Conservation (phyloP, 148 eudicot genomes). For the Camellia japonica region DNA sequence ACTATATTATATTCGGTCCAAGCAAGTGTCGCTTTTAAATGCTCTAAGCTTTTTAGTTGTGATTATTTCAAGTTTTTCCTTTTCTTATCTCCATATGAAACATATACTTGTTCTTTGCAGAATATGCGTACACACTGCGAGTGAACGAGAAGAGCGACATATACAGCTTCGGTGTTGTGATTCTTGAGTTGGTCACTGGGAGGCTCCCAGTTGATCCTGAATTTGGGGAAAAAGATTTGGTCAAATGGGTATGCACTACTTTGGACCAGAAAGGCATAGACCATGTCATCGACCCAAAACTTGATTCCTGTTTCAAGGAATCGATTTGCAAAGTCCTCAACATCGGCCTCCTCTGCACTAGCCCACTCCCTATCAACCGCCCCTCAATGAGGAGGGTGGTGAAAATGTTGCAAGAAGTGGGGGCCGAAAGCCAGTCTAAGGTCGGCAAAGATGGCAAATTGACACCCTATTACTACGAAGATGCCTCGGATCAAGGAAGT, state of each 20-base stretch:
- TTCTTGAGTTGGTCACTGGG: conserved; percentile 77
- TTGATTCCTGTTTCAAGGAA: conserved; percentile 74
- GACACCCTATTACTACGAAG: conserved; percentile 87
- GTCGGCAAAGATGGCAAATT: conserved; percentile 61
- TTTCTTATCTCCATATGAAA: not conserved
- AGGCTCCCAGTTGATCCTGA: conserved; percentile 79
- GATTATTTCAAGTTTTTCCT: not conserved
- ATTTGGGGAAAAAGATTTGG: conserved; percentile 91
- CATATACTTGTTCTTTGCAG: conserved; percentile 34
- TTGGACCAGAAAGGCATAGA: conserved; percentile 88
- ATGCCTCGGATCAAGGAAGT: conserved; percentile 78
- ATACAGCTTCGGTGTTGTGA: conserved; percentile 87
- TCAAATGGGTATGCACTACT: conserved; percentile 88
- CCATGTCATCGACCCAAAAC: conserved; percentile 67
- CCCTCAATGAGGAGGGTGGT: conserved; percentile 95
- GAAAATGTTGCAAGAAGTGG: conserved; percentile 69
- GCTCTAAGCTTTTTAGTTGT: not conserved
- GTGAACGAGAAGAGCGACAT: conserved; percentile 96
- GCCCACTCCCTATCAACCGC: conserved; percentile 82
- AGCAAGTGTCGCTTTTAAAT: not conserved
- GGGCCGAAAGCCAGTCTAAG: conserved; percentile 42
- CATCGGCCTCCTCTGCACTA: conserved; percentile 84
- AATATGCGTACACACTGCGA: conserved; percentile 89
- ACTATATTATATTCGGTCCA: not conserved
- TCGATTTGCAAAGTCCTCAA: conserved; percentile 71